Percentiles rank a stretch among this genome's conserved stretches.
Evolutionary conservation across 495 filamentous ascomycete species (phyloP).

Genomic region (Trichocladium antarcticum): DNA sequence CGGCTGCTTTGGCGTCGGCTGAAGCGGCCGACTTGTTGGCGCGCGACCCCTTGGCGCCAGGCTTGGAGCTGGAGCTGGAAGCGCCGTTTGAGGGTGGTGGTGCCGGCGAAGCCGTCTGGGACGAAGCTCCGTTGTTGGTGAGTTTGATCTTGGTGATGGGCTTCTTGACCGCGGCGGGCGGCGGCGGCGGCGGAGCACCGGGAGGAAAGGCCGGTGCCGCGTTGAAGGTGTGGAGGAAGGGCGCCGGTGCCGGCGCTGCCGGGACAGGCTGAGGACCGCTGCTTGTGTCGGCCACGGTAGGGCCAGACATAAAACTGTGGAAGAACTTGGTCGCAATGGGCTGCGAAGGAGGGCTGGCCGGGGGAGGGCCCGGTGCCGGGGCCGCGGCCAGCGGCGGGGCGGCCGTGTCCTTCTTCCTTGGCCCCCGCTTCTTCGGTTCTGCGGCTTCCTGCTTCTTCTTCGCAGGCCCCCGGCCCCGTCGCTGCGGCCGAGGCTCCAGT

Average conservation of each 20-base stretch:
- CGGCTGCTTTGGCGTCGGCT: not conserved
- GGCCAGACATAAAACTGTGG: slow-evolving; percentile 7
- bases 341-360: slow-evolving; percentile 12
- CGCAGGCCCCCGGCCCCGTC: slow-evolving; percentile 10
- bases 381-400: slow-evolving; percentile 12
- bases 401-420: slow-evolving; percentile 11
- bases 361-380: slow-evolving; percentile 6
- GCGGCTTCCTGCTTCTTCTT: slow-evolving; percentile 5
- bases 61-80: slow-evolving; percentile 9
- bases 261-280: slow-evolving; percentile 7
- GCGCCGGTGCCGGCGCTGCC: slow-evolving; percentile 13
- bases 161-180: slow-evolving; percentile 22
- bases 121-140: slow-evolving; percentile 17
- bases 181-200: slow-evolving; percentile 13
- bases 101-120: slow-evolving; percentile 14
- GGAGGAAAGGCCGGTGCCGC: slow-evolving; percentile 15
- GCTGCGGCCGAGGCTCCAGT: slow-evolving; percentile 17
- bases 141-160: slow-evolving; percentile 25
- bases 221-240: slow-evolving; percentile 24
- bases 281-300: not conserved
- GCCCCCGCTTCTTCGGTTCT: slow-evolving; percentile 19
- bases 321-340: slow-evolving; percentile 16
- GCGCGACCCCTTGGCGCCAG: slow-evolving; percentile 9
- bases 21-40: slow-evolving; percentile 6
- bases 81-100: slow-evolving; percentile 13